Evolutionary conservation across 108 stramenopile species (phyloP), one percentile per base, ranked within the genome.

Genomic region (Cylindrotheca closterium): DNA sequence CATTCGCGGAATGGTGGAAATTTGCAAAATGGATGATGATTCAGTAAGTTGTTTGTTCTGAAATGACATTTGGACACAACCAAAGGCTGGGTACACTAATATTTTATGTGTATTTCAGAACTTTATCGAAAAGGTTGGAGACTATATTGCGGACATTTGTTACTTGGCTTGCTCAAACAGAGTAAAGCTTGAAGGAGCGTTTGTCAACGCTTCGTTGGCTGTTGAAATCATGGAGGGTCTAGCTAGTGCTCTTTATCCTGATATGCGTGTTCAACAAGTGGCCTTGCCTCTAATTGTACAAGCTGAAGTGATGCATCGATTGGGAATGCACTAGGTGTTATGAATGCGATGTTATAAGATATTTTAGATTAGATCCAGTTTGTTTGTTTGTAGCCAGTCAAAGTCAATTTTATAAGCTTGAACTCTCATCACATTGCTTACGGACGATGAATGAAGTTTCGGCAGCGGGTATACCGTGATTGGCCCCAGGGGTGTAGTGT

Each of bases 171-270:
- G 91, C 58, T 56, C 50, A 17, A 77, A 92, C 73, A 73, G 78
- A 49, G 95, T 96, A 12, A 89, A 89, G 30, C 60, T 96, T 53
- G 95, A 94, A 74, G 73, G 88, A 33, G 75, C 85, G 4, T 95
- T 92, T 74, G 84, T 95, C 51, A 91, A 88, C 75, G 91, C 87
- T 3, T 88, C 90, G 23, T 70, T 95, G 51, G 91, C 91, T 0
- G 81, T 93, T 37, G 94, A 96, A 66, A 89, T 95, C 58, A 92
- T 92, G 83, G 93, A 94, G 66, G 96, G 93, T 12, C 64, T 93
- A 22, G 91, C 89, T 0, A 58, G 81, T 4, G 66, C 77, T 0
- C 60, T 96, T 22, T 70, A 91, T 63, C 91, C 89, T 10, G 79
- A 87, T 12, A 75, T 96, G 71, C 55, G 72, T 7, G 87, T 96